Conservation (phyloP, 768 basidiomycete genomes). For the Serendipita sp. region DNA sequence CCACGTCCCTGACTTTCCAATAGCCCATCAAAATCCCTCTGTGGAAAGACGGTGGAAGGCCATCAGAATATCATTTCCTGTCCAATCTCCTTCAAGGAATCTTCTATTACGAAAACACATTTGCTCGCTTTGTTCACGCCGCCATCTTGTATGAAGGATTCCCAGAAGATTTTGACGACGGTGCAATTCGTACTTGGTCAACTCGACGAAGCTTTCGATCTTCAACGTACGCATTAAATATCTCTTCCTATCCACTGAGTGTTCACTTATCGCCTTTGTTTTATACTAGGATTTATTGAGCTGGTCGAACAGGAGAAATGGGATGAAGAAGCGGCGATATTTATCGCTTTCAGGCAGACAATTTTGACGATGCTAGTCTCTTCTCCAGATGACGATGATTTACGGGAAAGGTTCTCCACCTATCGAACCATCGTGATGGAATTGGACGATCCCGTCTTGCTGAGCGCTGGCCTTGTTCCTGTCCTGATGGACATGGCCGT, state of each 20-base stretch:
- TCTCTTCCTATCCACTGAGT: neutral
- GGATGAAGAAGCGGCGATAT: neutral
- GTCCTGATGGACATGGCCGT: no score
- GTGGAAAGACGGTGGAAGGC: no score
- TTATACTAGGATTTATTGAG: neutral
- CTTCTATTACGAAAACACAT: neutral
- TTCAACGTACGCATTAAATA: neutral
- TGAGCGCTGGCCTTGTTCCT: no score
- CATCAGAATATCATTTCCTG: no score
- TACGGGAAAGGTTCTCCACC: no score
- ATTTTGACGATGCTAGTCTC: neutral
- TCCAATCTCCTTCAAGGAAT: no score
- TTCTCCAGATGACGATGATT: no score
- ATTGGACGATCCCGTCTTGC: no score
- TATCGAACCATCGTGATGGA: no score
- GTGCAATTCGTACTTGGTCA: neutral
- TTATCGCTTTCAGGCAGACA: neutral
- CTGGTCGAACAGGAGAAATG: conserved; percentile 1
- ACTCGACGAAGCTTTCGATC: neutral
- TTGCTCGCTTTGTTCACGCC: neutral
- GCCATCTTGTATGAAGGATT: neutral
- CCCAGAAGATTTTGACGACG: neutral
- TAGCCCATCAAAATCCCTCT: no score
- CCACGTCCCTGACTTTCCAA: no score
- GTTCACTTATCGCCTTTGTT: neutral